Conservation (phyloP, 345 rosid genomes). For the Raphanus raphanistrum region DNA sequence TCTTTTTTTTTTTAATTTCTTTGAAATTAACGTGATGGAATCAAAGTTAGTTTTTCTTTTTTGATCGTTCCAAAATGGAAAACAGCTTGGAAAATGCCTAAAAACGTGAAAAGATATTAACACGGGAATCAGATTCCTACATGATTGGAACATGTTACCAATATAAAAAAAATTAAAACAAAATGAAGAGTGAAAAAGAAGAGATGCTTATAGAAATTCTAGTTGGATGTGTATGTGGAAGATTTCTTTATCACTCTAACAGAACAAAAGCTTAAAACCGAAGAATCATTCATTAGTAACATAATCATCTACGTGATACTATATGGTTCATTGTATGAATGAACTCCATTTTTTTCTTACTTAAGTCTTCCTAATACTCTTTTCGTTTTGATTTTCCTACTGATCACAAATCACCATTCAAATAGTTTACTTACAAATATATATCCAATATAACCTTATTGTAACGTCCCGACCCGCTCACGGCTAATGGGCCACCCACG, state of each 20-base stretch:
- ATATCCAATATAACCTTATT: neutral
- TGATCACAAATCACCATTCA: neutral
- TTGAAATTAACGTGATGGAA: conserved; percentile 3
- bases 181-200: neutral
- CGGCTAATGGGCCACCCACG: too few species aligned
- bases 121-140: conserved; percentile 26
- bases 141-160: conserved; percentile 27
- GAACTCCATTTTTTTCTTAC: neutral
- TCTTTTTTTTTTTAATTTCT: neutral
- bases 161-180: neutral
- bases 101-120: conserved; percentile 28
- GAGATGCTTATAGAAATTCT: conserved; percentile 11
- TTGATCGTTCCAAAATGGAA: conserved; percentile 21
- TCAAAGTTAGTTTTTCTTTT: conserved; percentile 1
- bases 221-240: conserved; percentile 15
- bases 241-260: neutral
- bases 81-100: conserved; percentile 31
- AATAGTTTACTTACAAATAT: neutral
- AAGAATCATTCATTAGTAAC: neutral
- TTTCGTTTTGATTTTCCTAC: neutral
- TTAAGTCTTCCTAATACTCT: neutral
- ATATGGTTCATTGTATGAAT: neutral
- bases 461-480: too few species aligned
- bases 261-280: conserved; percentile 6
- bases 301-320: neutral